A percentile compares a stretch with the other conserved stretches of the same genome.
phyloP scores from a whole-genome alignment of 73 alveolate species.

The Breviolum minutum region DNA sequence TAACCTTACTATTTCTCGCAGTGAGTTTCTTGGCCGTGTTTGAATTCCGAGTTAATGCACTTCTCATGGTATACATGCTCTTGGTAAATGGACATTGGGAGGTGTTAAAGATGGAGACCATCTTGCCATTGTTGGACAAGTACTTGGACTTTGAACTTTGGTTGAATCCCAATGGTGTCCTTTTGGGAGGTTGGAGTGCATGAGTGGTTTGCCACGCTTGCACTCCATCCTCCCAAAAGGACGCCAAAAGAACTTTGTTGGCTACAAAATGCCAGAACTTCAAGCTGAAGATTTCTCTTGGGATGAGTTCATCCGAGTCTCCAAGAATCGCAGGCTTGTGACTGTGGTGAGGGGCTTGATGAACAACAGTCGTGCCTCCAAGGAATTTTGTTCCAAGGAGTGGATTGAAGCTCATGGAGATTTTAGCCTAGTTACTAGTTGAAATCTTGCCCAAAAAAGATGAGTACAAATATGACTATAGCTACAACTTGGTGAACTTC shows the following conservation, averaged over 20 bases:
- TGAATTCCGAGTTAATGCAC: background rate
- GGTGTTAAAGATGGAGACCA: background rate
- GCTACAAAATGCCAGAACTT: background rate
- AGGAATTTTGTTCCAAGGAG: background rate
- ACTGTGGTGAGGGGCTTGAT: too few species aligned
- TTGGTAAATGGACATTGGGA: background rate
- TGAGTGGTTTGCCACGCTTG: background rate
- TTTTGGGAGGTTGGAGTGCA: too few species aligned
- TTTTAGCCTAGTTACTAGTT: background rate
- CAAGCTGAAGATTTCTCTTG: background rate
- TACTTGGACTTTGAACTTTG: too few species aligned
- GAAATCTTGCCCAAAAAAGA: background rate
- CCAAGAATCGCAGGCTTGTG: background rate
- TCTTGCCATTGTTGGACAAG: background rate
- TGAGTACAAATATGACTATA: background rate
- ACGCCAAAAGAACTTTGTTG: background rate
- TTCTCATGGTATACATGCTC: background rate
- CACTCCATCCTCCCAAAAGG: too few species aligned
- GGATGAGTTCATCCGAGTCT: background rate
- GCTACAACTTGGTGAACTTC: background rate
- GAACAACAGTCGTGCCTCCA: background rate
- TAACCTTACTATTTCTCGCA: too few species aligned
- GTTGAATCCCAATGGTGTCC: too few species aligned
- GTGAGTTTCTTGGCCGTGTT: background rate
- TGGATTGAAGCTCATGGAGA: background rate